Conservation (phyloP, 1,284 basidiomycete species). For the Cerioporus squamosus region DNA sequence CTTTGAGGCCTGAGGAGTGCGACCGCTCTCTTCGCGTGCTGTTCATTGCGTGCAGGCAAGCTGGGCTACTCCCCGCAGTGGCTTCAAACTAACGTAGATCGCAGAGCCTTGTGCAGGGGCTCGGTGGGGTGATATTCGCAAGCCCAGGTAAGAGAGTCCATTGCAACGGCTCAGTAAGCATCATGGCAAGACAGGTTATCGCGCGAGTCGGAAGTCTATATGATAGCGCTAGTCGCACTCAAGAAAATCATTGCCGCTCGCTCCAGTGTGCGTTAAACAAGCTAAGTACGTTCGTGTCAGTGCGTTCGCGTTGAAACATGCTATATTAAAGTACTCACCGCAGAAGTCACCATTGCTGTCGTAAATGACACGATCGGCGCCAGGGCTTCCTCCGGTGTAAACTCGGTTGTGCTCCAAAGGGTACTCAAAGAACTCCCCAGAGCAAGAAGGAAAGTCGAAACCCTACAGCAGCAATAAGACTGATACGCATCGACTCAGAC, state of each 20-base stretch:
- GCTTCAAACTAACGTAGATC: too few relatives aligned
- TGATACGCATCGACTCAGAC: too few relatives aligned
- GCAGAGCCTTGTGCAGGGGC: too few relatives aligned
- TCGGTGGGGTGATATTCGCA: too few relatives aligned
- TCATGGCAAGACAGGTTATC: too few relatives aligned
- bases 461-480: slow-evolving; percentile 16
- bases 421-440: slow-evolving; percentile 39
- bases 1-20: too few relatives aligned
- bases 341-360: slow-evolving; percentile 39
- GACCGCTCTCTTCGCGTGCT: too few relatives aligned
- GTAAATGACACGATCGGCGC: slow-evolving; percentile 45
- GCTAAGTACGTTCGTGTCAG: slow-evolving; percentile 22
- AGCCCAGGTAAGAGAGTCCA: too few relatives aligned
- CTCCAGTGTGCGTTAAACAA: slow-evolving; percentile 43
- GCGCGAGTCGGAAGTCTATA: too few relatives aligned
- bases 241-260: slow-evolving; percentile 38
- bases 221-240: slow-evolving; percentile 30
- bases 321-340: slow-evolving; percentile 28
- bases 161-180: too few relatives aligned
- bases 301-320: not conserved
- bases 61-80: too few relatives aligned
- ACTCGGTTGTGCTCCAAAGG: slow-evolving; percentile 35
- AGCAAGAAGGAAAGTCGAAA: slow-evolving; percentile 35
- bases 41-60: too few relatives aligned
- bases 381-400: slow-evolving; percentile 42